These are phyloP conservation scores for Trifolium subterraneum DNA, from an alignment of 306 rosid genomes.

Conservation along the genomic window DNA sequence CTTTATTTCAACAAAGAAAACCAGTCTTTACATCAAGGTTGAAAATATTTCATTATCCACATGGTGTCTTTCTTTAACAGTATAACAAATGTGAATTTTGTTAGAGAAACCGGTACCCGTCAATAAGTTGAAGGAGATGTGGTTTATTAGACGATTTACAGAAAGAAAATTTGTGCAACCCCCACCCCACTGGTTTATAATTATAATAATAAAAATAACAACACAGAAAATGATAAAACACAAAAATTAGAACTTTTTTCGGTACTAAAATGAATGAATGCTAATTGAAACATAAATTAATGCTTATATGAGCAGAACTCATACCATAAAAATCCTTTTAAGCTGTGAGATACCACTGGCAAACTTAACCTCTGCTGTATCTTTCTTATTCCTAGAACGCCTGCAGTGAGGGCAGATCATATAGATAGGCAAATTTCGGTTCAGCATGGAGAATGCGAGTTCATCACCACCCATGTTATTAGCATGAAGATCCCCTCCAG, in stretches of 20 bases:
- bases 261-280: slow-evolving; percentile 24
- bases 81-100: slow-evolving; percentile 21
- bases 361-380: slow-evolving; percentile 65
- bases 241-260: slow-evolving; percentile 29
- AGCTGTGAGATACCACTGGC: slow-evolving; percentile 89
- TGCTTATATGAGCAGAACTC: slow-evolving; percentile 40
- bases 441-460: slow-evolving; percentile 72
- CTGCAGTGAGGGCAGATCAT: slow-evolving; percentile 90
- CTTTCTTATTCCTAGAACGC: slow-evolving; percentile 64
- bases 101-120: slow-evolving; percentile 26
- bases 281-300: slow-evolving; percentile 29
- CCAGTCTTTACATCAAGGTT: slow-evolving; percentile 8
- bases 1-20: slow-evolving; percentile 9
- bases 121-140: slow-evolving; percentile 20
- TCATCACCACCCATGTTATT: slow-evolving; percentile 60
- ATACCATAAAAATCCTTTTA: slow-evolving; percentile 86
- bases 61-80: slow-evolving; percentile 26
- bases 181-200: slow-evolving; percentile 1
- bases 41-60: slow-evolving; percentile 33
- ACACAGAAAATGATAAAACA: slow-evolving; percentile 21
- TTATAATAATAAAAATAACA: slow-evolving; percentile 3
- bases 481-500: slow-evolving; percentile 61
- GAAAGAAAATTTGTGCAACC: slow-evolving; percentile 26
- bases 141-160: slow-evolving; percentile 15
- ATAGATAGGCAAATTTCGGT: slow-evolving; percentile 78